Evolutionary conservation across 1,284 basidiomycete species (phyloP).

Genomic region (Schizophyllum amplum): DNA sequence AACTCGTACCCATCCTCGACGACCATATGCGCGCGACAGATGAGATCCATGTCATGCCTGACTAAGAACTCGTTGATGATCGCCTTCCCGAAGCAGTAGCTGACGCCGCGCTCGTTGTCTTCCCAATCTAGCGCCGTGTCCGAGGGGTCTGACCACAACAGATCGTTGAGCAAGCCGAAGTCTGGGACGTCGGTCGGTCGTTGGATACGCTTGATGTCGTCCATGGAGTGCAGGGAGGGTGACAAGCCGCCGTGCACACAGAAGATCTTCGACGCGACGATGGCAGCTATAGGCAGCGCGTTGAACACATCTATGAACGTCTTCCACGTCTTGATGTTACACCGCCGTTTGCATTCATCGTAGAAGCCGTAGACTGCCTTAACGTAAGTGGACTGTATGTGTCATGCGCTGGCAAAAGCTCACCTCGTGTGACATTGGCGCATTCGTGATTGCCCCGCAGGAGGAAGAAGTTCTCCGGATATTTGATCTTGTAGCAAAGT

Average conservation of each 20-base stretch:
- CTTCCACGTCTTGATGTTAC: constrained; percentile 99
- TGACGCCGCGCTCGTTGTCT: constrained; percentile 99
- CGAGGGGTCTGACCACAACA: constrained; percentile 97
- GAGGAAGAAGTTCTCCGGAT: constrained; percentile 99
- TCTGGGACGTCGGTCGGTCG: constrained; percentile 99
- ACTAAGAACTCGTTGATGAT: constrained; percentile 95
- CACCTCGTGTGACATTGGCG: constrained; percentile 96
- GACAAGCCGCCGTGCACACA: constrained; percentile 98
- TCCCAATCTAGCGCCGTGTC: constrained; percentile 99
- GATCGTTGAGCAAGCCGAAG: constrained; percentile 94
- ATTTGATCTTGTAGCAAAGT: constrained; percentile 99
- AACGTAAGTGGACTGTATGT: constrained; percentile 16
- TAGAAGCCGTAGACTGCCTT: constrained; percentile 94
- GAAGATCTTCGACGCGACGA: constrained; percentile 99
- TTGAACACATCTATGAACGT: constrained; percentile 99
- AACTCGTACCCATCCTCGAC: constrained; percentile 99
- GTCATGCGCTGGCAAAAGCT: constrained; percentile 10
- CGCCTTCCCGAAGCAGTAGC: constrained; percentile 97
- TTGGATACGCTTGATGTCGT: constrained; percentile 97
- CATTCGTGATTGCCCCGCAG: constrained; percentile 99
- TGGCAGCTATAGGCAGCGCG: constrained; percentile 95
- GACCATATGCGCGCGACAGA: constrained; percentile 99
- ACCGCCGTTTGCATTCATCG: constrained; percentile 98
- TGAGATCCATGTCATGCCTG: constrained; percentile 96
- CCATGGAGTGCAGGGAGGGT: constrained; percentile 97